A percentile compares a stretch with the other conserved stretches of the same genome.
These are phyloP conservation scores for Metschnikowia lachancei DNA, from an alignment of 805 yeast species.

Conservation along the genomic window DNA sequence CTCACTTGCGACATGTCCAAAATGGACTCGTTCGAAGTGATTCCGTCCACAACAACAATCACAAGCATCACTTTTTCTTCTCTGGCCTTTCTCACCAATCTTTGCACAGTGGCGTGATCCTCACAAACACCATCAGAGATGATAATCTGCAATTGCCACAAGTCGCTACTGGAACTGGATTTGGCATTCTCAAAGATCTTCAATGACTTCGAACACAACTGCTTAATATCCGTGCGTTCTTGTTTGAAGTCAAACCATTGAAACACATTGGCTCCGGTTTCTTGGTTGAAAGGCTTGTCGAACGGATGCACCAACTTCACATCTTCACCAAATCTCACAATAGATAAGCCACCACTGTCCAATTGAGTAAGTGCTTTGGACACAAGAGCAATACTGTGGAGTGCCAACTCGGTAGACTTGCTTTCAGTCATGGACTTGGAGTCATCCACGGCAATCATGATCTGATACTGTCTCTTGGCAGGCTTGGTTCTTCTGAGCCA, in stretches of 20 bases:
- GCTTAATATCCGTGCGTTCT: conserved; percentile 77
- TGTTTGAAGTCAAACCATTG: conserved; percentile 90
- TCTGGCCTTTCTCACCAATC: conserved; percentile 86
- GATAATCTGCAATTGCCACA: conserved; percentile 92
- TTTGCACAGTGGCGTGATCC: conserved; percentile 78
- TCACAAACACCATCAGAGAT: conserved; percentile 97
- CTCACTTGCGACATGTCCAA: conserved; percentile 92
- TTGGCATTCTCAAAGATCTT: conserved; percentile 65
- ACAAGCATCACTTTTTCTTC: conserved; percentile 93
- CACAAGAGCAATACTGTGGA: conserved; percentile 90
- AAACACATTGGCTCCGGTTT: conserved; percentile 79
- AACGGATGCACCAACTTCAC: conserved; percentile 86
- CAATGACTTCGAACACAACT: conserved; percentile 68
- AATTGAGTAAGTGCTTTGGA: conserved; percentile 90
- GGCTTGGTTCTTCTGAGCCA: conserved; percentile 98
- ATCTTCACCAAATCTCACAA: conserved; percentile 85
- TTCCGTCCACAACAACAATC: conserved; percentile 90
- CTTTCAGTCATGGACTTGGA: conserved; percentile 97
- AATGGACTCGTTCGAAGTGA: conserved; percentile 78
- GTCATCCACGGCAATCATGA: conserved; percentile 96
- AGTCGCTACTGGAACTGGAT: conserved; percentile 48
- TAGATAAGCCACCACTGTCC: conserved; percentile 89
- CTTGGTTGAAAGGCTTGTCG: conserved; percentile 77
- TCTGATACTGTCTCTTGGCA: conserved; percentile 93
- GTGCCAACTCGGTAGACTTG: conserved; percentile 83